Evolutionary conservation across 495 filamentous ascomycete genomes (phyloP), one percentile per base, ranked within the genome.

Genomic region (Hypoxylon fragiforme): DNA sequence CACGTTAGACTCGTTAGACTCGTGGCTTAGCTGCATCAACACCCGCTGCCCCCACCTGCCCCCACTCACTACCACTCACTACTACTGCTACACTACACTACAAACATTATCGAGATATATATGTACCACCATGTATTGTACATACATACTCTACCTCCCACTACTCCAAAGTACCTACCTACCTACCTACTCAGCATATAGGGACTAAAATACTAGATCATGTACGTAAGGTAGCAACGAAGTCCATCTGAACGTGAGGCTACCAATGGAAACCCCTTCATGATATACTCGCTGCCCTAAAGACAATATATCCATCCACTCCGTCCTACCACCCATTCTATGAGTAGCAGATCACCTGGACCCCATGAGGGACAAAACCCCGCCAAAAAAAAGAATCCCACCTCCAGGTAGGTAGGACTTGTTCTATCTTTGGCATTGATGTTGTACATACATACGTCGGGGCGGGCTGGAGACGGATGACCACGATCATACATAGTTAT

Each of bases 1-100:
- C 13, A 37, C 44, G 40, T 22, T 26, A 21, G 34, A 46, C n/a
- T n/a, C n/a, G n/a, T n/a, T n/a, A n/a, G n/a, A 46, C 19, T 47
- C 31, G 57, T 60, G 56, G 56, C 49, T 59, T 51, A 59, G 49
- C 49, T 54, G 49, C 16, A 30, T 44, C 39, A 44, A 60, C 49
- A 59, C 55, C 55, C 48, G 43, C 39, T 52, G 51, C 55, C 48
- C 55, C 55, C 44, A 43, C 48, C 22, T 34, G 44, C 43, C 16
- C 30, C n/a, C 28, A 44, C 18, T 20, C 12, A 12, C 11, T 31
- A 32, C 24, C 30, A 15, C 45, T 1, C 40, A n/a, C n/a, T n/a
- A n/a, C n/a, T n/a, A n/a, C n/a, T n/a, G n/a, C n/a, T n/a, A n/a
- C n/a, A n/a, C n/a, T n/a, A n/a, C n/a, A n/a, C n/a, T n/a, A n/a